Conservation (phyloP, 257 asterid genomes). For the Ilex asprella region DNA sequence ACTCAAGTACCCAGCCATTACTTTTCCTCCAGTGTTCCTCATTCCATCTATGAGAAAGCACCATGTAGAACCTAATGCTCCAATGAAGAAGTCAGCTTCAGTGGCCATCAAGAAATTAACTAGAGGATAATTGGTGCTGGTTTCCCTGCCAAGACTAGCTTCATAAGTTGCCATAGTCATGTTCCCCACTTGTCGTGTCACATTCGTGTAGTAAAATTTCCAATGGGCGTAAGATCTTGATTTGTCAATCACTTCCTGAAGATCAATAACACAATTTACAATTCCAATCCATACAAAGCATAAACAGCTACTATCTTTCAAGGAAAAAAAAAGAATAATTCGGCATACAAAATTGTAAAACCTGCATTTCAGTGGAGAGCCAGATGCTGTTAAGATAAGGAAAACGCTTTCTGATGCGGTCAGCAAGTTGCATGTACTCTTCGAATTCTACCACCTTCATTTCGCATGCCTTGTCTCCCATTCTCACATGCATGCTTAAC, state of each 20-base stretch:
- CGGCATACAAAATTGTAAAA: constrained; percentile 2
- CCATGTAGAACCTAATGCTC: constrained; percentile 93
- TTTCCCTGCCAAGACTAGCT: constrained; percentile 86
- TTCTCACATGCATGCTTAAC: constrained; percentile 86
- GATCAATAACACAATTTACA: background rate
- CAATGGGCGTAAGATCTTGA: constrained; percentile 43
- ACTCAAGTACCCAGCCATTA: constrained; percentile 89
- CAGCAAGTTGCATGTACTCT: constrained; percentile 73
- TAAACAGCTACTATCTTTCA: background rate
- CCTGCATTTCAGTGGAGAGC: constrained; percentile 99
- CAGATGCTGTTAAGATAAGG: constrained; percentile 68
- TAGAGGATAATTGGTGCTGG: constrained; percentile 84
- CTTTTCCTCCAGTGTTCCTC: constrained; percentile 92
- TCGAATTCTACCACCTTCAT: constrained; percentile 84
- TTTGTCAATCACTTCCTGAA: constrained; percentile 68
- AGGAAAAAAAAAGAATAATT: background rate
- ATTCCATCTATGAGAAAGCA: constrained; percentile 89
- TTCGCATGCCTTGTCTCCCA: constrained; percentile 97
- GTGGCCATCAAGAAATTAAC: constrained; percentile 95
- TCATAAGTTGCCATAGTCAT: constrained; percentile 76
- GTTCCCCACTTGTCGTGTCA: constrained; percentile 78
- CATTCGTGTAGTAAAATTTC: constrained; percentile 83
- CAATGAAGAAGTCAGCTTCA: constrained; percentile 85
- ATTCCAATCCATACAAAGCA: background rate
- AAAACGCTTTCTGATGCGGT: constrained; percentile 52